Percentiles rank a stretch among this genome's conserved stretches.
Evolutionary conservation across 768 basidiomycete genomes (phyloP).

Genomic region (Lanmaoa rubissima): DNA sequence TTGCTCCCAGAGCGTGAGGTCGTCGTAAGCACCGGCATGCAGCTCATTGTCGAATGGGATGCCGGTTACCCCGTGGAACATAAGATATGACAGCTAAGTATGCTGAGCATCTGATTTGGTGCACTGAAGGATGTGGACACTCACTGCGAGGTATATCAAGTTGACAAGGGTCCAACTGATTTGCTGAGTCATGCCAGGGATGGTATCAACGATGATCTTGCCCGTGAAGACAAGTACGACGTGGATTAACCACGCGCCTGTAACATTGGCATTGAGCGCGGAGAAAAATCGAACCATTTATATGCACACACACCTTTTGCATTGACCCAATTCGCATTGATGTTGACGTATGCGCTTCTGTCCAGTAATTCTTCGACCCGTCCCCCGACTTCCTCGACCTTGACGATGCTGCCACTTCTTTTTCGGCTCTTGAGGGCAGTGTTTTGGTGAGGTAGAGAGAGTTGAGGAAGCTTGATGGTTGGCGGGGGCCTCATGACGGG

Average conservation of each 20-base stretch:
- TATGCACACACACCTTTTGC: constrained; percentile 61
- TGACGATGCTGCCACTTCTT: constrained; percentile 76
- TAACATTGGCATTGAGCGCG: not conserved
- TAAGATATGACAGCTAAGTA: constrained; percentile 84
- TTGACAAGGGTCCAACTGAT: constrained; percentile 95
- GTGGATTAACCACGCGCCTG: constrained; percentile 98
- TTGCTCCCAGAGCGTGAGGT: constrained; percentile 98
- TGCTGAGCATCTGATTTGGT: constrained; percentile 2
- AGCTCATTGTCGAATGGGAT: constrained; percentile 89
- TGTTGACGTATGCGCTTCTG: constrained; percentile 76
- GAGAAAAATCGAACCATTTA: constrained; percentile 10
- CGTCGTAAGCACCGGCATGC: constrained; percentile 93
- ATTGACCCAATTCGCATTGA: constrained; percentile 94
- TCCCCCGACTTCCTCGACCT: constrained; percentile 80
- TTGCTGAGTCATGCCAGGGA: constrained; percentile 93
- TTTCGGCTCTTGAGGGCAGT: constrained; percentile 42
- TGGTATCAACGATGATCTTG: constrained; percentile 89
- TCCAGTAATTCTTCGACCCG: constrained; percentile 74
- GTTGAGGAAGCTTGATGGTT: constrained; percentile 53
- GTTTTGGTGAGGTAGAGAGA: constrained; percentile 33
- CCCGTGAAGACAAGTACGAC: constrained; percentile 86
- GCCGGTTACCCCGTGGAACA: constrained; percentile 98
- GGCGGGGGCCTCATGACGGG: constrained; percentile 49
- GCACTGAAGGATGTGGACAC: constrained; percentile 26
- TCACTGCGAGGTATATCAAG: constrained; percentile 82